phyloP scores from a whole-genome alignment of 805 yeast species.

The Cyberlindnera mycetangii region DNA sequence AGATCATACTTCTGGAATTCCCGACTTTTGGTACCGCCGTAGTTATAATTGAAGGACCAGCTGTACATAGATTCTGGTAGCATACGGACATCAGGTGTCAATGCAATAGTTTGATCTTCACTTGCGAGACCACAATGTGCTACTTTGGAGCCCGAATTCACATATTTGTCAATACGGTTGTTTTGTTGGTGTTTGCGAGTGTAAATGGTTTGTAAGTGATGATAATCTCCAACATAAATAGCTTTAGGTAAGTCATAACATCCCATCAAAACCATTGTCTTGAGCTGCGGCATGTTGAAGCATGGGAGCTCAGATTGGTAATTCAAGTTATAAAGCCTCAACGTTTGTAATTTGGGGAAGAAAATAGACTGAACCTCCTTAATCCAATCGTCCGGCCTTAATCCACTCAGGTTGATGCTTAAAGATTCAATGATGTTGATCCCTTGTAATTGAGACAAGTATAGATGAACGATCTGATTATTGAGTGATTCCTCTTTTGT shows the following conservation, averaged over 20 bases:
- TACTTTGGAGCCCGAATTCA: background rate
- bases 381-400: background rate
- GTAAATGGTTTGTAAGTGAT: background rate
- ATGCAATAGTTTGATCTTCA: background rate
- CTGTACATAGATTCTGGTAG: background rate
- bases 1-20: background rate
- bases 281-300: background rate
- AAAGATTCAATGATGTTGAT: background rate
- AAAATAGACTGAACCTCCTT: no score
- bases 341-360: background rate
- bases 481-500: background rate
- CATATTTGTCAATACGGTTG: background rate
- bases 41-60: background rate
- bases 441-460: background rate
- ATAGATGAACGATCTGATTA: background rate
- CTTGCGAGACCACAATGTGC: background rate
- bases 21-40: background rate
- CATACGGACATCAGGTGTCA: background rate
- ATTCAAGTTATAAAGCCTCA: background rate
- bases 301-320: background rate
- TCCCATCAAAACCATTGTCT: background rate
- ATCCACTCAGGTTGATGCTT: background rate
- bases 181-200: background rate
- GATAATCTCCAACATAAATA: background rate
- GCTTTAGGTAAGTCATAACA: background rate